phyloP scores from a whole-genome alignment of 345 rosid species.

The Citrus reticulata region DNA sequence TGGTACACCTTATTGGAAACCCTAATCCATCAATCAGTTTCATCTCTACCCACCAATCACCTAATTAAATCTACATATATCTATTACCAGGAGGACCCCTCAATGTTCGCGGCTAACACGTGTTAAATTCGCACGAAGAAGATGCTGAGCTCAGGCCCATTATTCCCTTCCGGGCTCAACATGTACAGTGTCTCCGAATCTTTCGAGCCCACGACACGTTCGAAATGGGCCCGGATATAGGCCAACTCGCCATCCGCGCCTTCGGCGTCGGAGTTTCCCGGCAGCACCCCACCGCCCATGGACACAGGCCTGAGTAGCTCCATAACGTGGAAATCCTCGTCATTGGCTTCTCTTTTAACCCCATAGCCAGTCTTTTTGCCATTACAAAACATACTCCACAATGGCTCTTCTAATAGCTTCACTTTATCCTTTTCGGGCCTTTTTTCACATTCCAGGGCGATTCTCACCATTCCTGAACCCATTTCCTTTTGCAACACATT shows the following conservation, averaged over 20 bases:
- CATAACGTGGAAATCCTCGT: conserved; percentile 73
- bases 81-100: neutral
- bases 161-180: conserved; percentile 80
- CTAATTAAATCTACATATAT: neutral
- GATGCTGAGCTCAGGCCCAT: conserved; percentile 80
- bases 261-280: conserved; percentile 58
- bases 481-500: conserved; percentile 55
- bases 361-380: conserved; percentile 78
- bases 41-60: neutral
- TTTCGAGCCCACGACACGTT: conserved; percentile 74
- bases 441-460: conserved; percentile 76
- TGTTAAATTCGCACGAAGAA: conserved; percentile 65
- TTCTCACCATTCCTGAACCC: conserved; percentile 68
- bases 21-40: neutral
- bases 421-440: conserved; percentile 45
- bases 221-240: conserved; percentile 76
- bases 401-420: conserved; percentile 54
- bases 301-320: conserved; percentile 73
- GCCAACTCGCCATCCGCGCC: conserved; percentile 72
- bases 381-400: conserved; percentile 81
- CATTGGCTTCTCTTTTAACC: conserved; percentile 58
- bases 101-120: neutral
- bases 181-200: conserved; percentile 80
- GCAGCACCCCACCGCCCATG: conserved; percentile 87
- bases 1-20: neutral